These are phyloP conservation scores for Chrysanthemum seticuspe DNA, from an alignment of 129 eudicot species.

Conservation along the genomic window DNA sequence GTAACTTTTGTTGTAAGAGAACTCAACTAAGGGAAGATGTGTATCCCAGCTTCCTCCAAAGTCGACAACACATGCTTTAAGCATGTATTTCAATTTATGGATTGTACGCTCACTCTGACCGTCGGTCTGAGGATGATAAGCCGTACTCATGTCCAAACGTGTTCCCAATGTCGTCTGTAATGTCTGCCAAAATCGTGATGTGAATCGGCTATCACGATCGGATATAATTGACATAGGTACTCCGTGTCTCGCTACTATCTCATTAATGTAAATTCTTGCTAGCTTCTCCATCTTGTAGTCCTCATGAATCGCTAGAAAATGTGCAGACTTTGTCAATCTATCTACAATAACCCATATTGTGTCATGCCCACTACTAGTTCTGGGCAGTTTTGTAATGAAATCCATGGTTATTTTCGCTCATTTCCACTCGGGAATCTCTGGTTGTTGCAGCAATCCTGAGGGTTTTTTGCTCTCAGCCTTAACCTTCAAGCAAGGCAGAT, in stretches of 20 bases:
- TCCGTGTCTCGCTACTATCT: neutral
- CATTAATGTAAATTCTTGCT: neutral
- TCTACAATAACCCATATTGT: neutral
- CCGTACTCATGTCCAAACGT: neutral
- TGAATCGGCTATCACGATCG: neutral
- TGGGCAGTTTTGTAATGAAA: neutral
- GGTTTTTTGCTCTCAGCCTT: neutral
- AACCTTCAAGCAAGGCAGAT: neutral
- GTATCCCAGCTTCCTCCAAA: neutral
- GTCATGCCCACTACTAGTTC: neutral
- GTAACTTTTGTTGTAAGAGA: neutral
- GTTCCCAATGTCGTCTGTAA: neutral
- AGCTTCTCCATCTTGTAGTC: neutral
- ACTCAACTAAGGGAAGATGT: neutral
- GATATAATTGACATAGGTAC: neutral
- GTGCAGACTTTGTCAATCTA: neutral
- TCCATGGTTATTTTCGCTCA: neutral
- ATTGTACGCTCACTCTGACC: neutral
- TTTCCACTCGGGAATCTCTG: neutral
- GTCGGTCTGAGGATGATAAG: neutral
- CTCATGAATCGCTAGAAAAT: neutral
- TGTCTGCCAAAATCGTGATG: neutral
- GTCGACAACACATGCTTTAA: neutral
- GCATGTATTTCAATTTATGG: neutral
- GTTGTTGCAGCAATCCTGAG: neutral